Conservation (phyloP, 225 moss, liverwort and hornwort genomes). For the Takakia lepidozioides region DNA sequence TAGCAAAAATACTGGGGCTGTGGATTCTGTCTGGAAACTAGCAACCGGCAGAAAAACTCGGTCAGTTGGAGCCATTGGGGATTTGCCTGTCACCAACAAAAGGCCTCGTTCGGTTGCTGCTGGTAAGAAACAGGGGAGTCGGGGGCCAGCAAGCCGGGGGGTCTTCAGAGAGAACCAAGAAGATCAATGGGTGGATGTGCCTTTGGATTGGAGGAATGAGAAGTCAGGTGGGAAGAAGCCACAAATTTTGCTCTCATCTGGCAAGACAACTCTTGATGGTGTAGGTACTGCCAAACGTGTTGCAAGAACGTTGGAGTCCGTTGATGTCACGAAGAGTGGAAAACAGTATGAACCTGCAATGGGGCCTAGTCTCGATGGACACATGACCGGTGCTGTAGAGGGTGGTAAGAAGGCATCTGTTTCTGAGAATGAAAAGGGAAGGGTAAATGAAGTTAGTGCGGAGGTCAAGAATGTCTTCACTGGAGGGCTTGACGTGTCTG, state of each 20-base stretch:
- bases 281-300: too few species aligned
- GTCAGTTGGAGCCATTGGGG: conserved; percentile 57
- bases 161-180: conserved; percentile 18
- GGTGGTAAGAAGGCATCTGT: conserved; percentile 48
- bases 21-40: conserved; percentile 53
- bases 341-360: too few species aligned
- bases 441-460: conserved; percentile 23
- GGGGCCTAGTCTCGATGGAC: too few species aligned
- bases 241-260: too few species aligned
- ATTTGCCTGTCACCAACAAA: conserved; percentile 50
- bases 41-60: conserved; percentile 61
- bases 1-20: conserved; percentile 50
- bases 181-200: conserved; percentile 51
- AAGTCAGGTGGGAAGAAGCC: conserved; percentile 47
- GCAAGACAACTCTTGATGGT: too few species aligned
- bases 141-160: conserved; percentile 16
- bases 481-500: too few species aligned
- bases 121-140: conserved; percentile 21
- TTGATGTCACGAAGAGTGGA: too few species aligned
- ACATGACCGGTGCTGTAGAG: conserved; percentile 27
- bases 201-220: conserved; percentile 66
- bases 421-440: conserved; percentile 44
- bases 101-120: conserved; percentile 35
- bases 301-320: too few species aligned
- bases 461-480: too few species aligned